Evolutionary conservation across 495 filamentous ascomycete genomes (phyloP).

Genomic region (Talaromyces stipitatus): DNA sequence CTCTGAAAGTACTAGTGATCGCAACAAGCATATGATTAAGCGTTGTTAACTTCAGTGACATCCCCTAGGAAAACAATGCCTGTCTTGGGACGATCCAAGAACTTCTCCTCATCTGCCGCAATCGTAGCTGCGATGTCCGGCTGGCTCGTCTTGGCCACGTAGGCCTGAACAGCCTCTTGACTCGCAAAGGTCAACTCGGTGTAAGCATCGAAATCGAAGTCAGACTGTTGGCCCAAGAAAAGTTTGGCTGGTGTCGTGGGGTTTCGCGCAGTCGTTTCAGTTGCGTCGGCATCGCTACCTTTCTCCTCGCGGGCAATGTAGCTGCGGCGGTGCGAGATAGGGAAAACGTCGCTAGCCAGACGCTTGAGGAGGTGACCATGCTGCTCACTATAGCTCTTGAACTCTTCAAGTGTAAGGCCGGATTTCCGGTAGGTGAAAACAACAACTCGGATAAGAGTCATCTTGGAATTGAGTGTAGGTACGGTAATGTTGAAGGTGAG

Average conservation of each 20-base stretch:
- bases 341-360: not conserved
- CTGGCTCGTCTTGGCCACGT: slow-evolving; percentile 16
- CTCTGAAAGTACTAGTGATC: not conserved
- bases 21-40: not conserved
- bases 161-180: slow-evolving; percentile 19
- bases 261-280: slow-evolving; percentile 8
- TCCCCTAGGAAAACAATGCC: slow-evolving; percentile 21
- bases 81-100: slow-evolving; percentile 19
- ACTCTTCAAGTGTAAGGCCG: not conserved
- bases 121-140: slow-evolving; percentile 17
- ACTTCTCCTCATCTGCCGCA: slow-evolving; percentile 23
- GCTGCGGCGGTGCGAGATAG: not conserved
- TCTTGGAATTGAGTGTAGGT: not conserved
- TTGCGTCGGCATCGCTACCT: not conserved
- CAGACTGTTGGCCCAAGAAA: slow-evolving; percentile 25
- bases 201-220: slow-evolving; percentile 32
- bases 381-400: not conserved
- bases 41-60: slow-evolving; percentile 11
- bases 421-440: not conserved
- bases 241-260: slow-evolving; percentile 22
- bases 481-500: not conserved
- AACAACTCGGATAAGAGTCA: not conserved
- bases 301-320: slow-evolving; percentile 2
- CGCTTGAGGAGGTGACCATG: not conserved
- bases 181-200: slow-evolving; percentile 27